phyloP scores from a whole-genome alignment of 2,329 filamentous ascomycete species.

The Verticillium longisporum region DNA sequence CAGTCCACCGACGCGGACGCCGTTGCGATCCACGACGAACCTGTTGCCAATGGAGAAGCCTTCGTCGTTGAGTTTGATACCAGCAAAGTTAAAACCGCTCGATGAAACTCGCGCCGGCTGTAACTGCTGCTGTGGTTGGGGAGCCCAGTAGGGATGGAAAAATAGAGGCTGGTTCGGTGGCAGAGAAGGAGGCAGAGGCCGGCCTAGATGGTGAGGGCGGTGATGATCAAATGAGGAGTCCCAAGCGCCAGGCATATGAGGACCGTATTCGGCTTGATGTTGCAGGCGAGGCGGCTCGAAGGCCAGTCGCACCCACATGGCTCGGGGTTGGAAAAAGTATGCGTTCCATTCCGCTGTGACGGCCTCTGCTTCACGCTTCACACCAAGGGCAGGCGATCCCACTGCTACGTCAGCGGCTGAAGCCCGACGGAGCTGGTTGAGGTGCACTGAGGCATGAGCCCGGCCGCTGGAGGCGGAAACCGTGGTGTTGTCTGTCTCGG shows the following conservation, averaged over 20 bases:
- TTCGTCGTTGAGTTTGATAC: conserved; percentile 35
- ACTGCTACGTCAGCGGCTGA: conserved; percentile 14
- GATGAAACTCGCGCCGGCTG: conserved; percentile 5
- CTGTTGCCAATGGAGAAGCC: conserved; percentile 33
- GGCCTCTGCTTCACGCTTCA: conserved; percentile 7
- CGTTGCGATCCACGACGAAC: conserved; percentile 35
- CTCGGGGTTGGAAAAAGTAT: conserved; percentile 43
- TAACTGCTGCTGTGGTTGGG: conserved; percentile 5
- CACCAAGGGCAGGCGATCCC: neutral
- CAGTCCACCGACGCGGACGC: conserved; percentile 38
- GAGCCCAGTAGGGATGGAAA: neutral
- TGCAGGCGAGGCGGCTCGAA: conserved; percentile 31
- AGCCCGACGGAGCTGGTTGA: conserved; percentile 23
- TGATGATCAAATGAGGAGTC: conserved; percentile 7
- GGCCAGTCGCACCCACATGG: conserved; percentile 52
- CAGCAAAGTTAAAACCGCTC: conserved; percentile 24
- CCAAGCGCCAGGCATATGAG: conserved; percentile 24
- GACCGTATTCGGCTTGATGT: neutral
- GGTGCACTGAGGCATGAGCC: conserved; percentile 32
- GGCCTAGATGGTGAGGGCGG: neutral
- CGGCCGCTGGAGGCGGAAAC: conserved; percentile 17
- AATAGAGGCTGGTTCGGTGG: neutral
- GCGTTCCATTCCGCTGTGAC: conserved; percentile 49
- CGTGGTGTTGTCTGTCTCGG: conserved; percentile 24
- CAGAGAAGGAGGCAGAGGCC: neutral